Percentiles rank a stretch among this genome's conserved stretches.
These are phyloP conservation scores for Glycine latifolia DNA, from an alignment of 306 rosid species.

Conservation along the genomic window DNA sequence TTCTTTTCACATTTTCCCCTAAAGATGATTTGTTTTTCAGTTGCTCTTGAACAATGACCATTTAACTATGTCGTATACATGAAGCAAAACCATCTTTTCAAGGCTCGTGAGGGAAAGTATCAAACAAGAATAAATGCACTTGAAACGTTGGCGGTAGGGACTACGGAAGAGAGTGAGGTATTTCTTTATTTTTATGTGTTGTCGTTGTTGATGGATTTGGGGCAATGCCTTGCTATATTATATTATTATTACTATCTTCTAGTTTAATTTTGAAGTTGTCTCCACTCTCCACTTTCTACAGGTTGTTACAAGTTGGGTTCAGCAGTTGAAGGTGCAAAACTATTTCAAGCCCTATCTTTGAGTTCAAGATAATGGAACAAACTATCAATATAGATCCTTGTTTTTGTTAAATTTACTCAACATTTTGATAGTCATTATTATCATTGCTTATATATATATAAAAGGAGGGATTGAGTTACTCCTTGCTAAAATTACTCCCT, in stretches of 20 bases:
- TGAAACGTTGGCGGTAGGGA: constrained; percentile 81
- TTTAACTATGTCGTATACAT: constrained; percentile 49
- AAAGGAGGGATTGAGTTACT: no score
- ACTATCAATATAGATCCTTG: constrained; percentile 10
- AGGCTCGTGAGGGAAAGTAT: constrained; percentile 86
- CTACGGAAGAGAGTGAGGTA: constrained; percentile 87
- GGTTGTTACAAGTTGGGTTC: constrained; percentile 82
- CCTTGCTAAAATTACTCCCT: no score
- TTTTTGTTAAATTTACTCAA: no score
- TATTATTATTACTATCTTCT: constrained; percentile 36
- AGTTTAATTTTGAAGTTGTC: constrained; percentile 40
- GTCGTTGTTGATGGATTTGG: constrained; percentile 32
- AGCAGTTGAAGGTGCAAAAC: constrained; percentile 75
- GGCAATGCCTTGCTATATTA: background rate
- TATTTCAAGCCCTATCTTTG: constrained; percentile 39
- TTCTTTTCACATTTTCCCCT: constrained; percentile 1
- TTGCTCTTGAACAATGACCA: constrained; percentile 44
- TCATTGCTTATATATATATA: no score
- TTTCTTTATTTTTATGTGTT: background rate
- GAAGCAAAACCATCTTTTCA: constrained; percentile 79
- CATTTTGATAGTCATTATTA: no score
- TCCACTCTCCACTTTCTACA: constrained; percentile 49
- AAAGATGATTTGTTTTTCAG: constrained; percentile 32
- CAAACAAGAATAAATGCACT: constrained; percentile 76
- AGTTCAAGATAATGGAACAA: constrained; percentile 37